Evolutionary conservation across 2,329 filamentous ascomycete genomes (phyloP), one percentile per base, ranked within the genome.

Genomic region (Aspergillus viridinutans): DNA sequence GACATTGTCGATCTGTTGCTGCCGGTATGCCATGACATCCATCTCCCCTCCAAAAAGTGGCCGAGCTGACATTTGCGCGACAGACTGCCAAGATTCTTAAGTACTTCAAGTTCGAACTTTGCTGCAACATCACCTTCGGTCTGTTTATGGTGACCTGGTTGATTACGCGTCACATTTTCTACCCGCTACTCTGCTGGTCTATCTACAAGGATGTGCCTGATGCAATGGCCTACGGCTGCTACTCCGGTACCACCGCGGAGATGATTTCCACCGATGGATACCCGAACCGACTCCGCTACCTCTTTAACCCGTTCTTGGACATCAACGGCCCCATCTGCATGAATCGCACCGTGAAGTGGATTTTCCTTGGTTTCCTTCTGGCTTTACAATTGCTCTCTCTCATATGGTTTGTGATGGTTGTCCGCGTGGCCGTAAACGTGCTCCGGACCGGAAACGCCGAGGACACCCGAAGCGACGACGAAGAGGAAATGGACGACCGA

Each of bases 51-150:
- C 10, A 3, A 23, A 8, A 47, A 25, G 14, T 17, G 53, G 29
- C 25, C 58, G 59, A 54, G 60, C 50, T 60, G 53, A 55, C 57
- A 40, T 42, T 35, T 23, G 6, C 48, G 49, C 10, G 43, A 51
- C 59, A 95, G 91, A 79, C 86, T 29, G 94, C 94, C 65, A 99
- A 99, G 76, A 90, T 92, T 67, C 84, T 97, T 64, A 97, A 96
- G 74, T 99, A 97, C 72, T 79, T 92, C 52, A 88, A 89, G 59
- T 91, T 84, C 74, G 85, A 85, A 60, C 87, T 78, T 3, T 76
- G 87, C 54, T 97, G 92, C 79, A 94, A 97, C 70, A 76, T 87
- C 60, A 84, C 86, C 51, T 97, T 97, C 69, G 92, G 86, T 40
- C 71, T 93, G 26, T 97, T 97, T 76, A 88, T 97, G 76, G 67